phyloP scores from a whole-genome alignment of 139 green algal genomes.

The Marvania coccoides region DNA sequence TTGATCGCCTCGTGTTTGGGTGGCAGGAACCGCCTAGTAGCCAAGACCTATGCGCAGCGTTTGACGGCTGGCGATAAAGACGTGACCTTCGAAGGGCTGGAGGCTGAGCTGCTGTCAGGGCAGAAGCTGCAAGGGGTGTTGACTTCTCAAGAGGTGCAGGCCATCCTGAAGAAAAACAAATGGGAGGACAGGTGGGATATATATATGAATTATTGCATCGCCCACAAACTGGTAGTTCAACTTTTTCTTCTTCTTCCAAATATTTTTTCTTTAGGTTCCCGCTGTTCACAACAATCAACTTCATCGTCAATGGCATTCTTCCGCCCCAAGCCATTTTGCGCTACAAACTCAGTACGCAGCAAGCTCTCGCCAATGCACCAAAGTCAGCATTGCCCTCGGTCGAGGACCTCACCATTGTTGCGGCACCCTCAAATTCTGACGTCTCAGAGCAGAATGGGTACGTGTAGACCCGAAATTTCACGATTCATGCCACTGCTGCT shows the following conservation, averaged over 20 bases:
- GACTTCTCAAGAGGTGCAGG: conserved; percentile 65
- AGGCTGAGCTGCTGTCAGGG: conserved; percentile 54
- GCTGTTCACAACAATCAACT: not conserved
- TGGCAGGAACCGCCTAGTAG: conserved; percentile 61
- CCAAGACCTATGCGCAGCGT: conserved; percentile 31
- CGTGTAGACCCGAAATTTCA: no score
- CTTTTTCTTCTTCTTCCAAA: no score
- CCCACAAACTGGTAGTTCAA: no score
- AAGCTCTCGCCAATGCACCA: no score
- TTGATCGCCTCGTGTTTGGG: conserved; percentile 72
- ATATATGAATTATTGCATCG: no score
- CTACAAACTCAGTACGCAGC: no score
- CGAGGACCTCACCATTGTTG: no score
- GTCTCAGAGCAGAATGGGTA: no score
- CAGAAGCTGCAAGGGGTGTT: conserved; percentile 79
- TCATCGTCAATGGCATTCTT: not conserved
- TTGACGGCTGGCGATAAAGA: conserved; percentile 8
- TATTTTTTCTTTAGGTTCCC: no score
- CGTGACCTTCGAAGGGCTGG: conserved; percentile 44
- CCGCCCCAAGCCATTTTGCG: not conserved
- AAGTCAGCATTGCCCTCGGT: no score
- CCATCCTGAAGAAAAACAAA: conserved; percentile 34
- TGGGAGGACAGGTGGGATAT: conserved; percentile 47
- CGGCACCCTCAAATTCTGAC: no score
- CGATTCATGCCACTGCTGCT: no score